A percentile compares a stretch with the other conserved stretches of the same genome.
These are phyloP conservation scores for Schizopora paradoxa DNA, from an alignment of 1,284 basidiomycete species.

Conservation along the genomic window DNA sequence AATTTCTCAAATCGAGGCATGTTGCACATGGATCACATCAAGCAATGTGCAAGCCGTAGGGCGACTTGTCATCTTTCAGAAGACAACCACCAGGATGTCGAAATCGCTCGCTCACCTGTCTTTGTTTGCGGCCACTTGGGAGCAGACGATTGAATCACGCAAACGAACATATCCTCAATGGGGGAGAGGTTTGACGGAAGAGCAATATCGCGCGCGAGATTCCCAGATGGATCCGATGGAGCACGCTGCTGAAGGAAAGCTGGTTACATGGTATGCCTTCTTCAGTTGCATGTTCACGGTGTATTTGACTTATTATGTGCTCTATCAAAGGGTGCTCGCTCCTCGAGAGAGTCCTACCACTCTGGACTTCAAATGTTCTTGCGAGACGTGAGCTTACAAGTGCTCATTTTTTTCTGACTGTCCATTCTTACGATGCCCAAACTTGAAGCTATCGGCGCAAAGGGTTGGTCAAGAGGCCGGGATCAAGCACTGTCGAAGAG, in stretches of 20 bases:
- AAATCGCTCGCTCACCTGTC: constrained; percentile 7
- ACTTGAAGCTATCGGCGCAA: constrained; percentile 18
- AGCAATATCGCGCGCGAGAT: constrained; percentile 34
- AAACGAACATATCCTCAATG: constrained; percentile 32
- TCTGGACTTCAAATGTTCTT: constrained; percentile 39
- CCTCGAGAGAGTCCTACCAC: constrained; percentile 34
- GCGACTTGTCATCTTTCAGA: too few species aligned
- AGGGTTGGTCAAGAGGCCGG: constrained; percentile 1
- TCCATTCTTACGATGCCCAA: neutral
- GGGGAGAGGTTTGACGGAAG: constrained; percentile 30
- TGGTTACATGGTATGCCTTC: constrained; percentile 33
- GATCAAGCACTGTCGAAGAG: constrained; percentile 17
- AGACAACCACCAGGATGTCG: constrained; percentile 6
- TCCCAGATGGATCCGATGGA: constrained; percentile 30
- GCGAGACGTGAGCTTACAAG: constrained; percentile 37
- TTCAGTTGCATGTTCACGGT: constrained; percentile 14
- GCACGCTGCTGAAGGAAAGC: constrained; percentile 32
- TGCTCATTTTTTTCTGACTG: neutral
- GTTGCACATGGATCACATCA: too few species aligned
- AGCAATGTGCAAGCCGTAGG: neutral
- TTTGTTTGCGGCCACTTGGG: constrained; percentile 26
- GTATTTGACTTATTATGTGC: neutral
- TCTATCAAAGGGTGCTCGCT: constrained; percentile 36
- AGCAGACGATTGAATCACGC: constrained; percentile 31
- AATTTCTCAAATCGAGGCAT: too few species aligned